Evolutionary conservation across 805 yeast genomes (phyloP).

Genomic region (Geotrichum ghanense): DNA sequence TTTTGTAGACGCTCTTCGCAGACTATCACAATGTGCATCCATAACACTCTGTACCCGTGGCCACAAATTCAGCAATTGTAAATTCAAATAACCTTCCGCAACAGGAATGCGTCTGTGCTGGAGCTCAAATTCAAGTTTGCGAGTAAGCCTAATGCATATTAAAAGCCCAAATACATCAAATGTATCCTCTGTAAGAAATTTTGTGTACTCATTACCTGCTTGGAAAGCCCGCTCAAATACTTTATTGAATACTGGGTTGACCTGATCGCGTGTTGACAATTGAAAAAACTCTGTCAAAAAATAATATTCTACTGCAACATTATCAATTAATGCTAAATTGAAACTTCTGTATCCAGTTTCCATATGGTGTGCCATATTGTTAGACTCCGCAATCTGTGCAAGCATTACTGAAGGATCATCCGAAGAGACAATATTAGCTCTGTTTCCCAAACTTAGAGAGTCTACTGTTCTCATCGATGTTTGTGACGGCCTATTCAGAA

Average conservation of each 20-base stretch:
- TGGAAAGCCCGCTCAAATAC: conserved; percentile 44
- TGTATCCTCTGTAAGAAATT: conserved; percentile 24
- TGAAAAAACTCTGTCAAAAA: conserved; percentile 65
- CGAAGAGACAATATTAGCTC: conserved; percentile 46
- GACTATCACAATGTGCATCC: conserved; percentile 64
- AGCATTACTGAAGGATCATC: conserved; percentile 57
- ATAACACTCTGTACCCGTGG: conserved; percentile 70
- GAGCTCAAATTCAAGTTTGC: conserved; percentile 49
- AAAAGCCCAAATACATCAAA: conserved; percentile 73
- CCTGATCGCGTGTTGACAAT: conserved; percentile 30
- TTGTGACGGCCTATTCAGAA: conserved; percentile 4
- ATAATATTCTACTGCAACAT: conserved; percentile 62
- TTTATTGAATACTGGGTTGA: conserved; percentile 25
- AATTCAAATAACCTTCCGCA: conserved; percentile 56
- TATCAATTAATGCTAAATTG: conserved; percentile 63
- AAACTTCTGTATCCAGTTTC: conserved; percentile 68
- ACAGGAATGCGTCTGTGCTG: conserved; percentile 64
- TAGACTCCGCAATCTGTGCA: conserved; percentile 76
- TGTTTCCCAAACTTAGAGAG: conserved; percentile 44
- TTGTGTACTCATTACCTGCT: conserved; percentile 39
- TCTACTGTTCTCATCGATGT: conserved; percentile 30
- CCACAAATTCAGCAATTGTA: conserved; percentile 64
- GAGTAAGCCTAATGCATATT: conserved; percentile 60
- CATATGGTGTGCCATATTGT: conserved; percentile 51
- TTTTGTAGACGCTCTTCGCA: conserved; percentile 41